These are phyloP conservation scores for Hydrangea macrophylla DNA, from an alignment of 148 eudicot genomes.

Conservation along the genomic window DNA sequence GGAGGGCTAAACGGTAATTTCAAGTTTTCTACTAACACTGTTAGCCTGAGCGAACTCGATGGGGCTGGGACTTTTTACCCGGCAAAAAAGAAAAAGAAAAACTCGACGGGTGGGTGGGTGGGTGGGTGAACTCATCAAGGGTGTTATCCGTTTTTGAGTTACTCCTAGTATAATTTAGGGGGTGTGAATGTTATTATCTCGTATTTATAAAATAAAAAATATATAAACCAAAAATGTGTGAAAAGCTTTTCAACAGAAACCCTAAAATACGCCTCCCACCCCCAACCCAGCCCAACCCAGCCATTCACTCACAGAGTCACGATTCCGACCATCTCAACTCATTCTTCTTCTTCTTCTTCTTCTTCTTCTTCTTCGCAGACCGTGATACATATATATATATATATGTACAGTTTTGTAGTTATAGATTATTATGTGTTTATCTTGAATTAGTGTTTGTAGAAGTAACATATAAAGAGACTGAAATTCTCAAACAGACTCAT, in stretches of 20 bases:
- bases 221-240: not conserved
- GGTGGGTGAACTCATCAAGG: too few species aligned
- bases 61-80: too few species aligned
- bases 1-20: too few species aligned
- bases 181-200: not conserved
- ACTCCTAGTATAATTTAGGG: too few species aligned
- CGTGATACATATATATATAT: not conserved
- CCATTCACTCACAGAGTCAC: conserved; percentile 19
- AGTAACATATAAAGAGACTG: not conserved
- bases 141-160: too few species aligned
- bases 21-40: too few species aligned
- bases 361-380: not conserved
- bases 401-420: not conserved
- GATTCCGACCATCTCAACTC: conserved; percentile 17
- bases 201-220: not conserved
- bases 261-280: conserved; percentile 10
- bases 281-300: conserved; percentile 11
- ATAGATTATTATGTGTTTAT: not conserved
- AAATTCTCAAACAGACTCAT: not conserved
- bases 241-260: conserved; percentile 7
- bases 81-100: too few species aligned
- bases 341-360: conserved; percentile 9
- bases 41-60: too few species aligned
- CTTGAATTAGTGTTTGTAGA: not conserved
- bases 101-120: too few species aligned